Base-by-base conservation (phyloP, 192 early-diverging fungal genomes). In the Podila horticola region DNA sequence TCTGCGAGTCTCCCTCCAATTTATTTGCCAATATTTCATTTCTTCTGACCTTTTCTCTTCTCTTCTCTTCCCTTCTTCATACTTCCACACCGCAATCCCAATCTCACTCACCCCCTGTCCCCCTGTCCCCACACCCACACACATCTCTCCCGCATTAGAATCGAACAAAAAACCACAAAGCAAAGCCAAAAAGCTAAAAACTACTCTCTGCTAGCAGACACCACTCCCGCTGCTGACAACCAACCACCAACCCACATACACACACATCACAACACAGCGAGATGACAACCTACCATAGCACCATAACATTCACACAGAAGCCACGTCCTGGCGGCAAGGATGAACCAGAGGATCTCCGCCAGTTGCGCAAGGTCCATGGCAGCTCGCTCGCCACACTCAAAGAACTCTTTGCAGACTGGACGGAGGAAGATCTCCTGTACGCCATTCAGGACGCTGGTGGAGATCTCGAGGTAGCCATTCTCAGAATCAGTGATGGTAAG, bases 361-460 rank as follows among this genome's bases (percentile, higher is more conserved):
- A 84, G 64, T 88, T 93, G 36, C 89, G 86, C 70, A 73, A 33
- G 76, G 87, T 89, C 71, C 92, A 95, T 84, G 84, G 84, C 69
- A 74, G 64, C 66, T 84, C 86, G 62, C 85, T 95, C 67, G 79
- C 87, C 33, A 87, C 86, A 59, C 76, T 95, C 60, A 84, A 86
- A 60, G 93, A 93, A 77, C 74, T 95, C 64, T 94, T 93, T 76
- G 84, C 91, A 41, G 91, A 91, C 59, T 99, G 96, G 96, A 86
- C 92, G 72, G 94, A 97, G 72, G 91, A 90, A 72, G 97, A 99
- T 84, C 87, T 99, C 67, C 76, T 96, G 52, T 93, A 88, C 50
- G 90, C 90, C 28, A 84, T 98, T 67, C 91, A 95, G 79, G 97
- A 99, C 72, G 92, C 92, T 58, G 73, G 90, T 55, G 96, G 96